A percentile compares a stretch with the other conserved stretches of the same genome.
Conservation (phyloP, 257 asterid genomes). For the Plantago elongata region DNA sequence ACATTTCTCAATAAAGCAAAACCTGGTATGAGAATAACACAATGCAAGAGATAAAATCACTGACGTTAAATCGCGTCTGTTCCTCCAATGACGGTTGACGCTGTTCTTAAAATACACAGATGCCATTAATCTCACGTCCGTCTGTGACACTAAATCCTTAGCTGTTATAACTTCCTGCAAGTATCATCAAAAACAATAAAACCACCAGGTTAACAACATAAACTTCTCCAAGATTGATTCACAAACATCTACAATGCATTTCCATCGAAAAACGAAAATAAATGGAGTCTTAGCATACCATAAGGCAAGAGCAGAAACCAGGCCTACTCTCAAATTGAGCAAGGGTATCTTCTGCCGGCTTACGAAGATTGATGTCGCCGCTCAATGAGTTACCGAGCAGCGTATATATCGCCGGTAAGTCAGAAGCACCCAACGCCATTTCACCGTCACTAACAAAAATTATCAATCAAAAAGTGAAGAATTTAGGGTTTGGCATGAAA, state of each 20-base stretch:
- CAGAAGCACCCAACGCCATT: conserved; percentile 82
- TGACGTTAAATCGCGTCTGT: conserved; percentile 69
- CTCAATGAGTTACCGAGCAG: conserved; percentile 73
- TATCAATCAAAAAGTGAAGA: not conserved
- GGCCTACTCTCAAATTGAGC: conserved; percentile 80
- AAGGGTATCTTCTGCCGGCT: conserved; percentile 86
- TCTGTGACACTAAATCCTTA: conserved; percentile 29
- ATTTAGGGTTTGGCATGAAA: not conserved
- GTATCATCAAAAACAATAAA: not conserved
- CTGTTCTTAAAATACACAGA: conserved; percentile 85
- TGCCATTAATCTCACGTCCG: conserved; percentile 84
- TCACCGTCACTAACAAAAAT: not conserved
- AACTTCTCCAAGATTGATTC: not conserved
- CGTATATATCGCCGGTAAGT: conserved; percentile 78
- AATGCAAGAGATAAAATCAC: conserved; percentile 24
- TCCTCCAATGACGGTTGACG: conserved; percentile 85
- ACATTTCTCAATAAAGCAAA: not conserved
- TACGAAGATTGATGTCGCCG: conserved; percentile 64
- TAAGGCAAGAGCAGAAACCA: conserved; percentile 92
- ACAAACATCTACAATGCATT: conserved; percentile 9
- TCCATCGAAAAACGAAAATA: conserved; percentile 7
- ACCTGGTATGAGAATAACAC: not conserved
- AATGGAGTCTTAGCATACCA: conserved; percentile 39
- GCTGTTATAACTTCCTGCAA: not conserved
- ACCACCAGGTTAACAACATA: not conserved